These are phyloP conservation scores for Fusarium sp. DNA, from an alignment of 2,329 filamentous ascomycete genomes.

Conservation along the genomic window DNA sequence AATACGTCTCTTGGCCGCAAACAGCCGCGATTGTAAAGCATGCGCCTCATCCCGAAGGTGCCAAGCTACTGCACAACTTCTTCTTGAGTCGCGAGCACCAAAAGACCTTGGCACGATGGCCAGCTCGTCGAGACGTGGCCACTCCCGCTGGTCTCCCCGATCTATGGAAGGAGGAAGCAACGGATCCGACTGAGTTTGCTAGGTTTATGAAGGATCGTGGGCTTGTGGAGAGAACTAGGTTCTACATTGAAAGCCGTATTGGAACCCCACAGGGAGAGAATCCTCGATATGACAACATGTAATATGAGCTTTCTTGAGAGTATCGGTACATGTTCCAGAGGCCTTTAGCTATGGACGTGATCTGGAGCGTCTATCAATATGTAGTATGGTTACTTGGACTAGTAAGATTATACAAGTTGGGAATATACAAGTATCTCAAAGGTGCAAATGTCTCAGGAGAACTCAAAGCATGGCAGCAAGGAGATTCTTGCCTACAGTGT, in stretches of 20 bases:
- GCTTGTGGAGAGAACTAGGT: slow-evolving; percentile 54
- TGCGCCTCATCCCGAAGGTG: slow-evolving; percentile 61
- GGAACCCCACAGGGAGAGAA: slow-evolving; percentile 57
- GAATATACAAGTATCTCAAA: no score
- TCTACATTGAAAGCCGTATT: slow-evolving; percentile 56
- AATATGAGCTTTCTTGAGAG: background rate
- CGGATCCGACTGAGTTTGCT: slow-evolving; percentile 53
- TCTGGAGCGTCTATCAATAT: no score
- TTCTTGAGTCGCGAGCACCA: slow-evolving; percentile 57
- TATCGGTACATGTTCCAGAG: no score
- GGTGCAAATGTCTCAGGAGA: no score
- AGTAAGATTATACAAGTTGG: no score
- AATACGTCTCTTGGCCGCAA: slow-evolving; percentile 61
- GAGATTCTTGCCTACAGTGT: no score
- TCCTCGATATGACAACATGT: slow-evolving; percentile 49
- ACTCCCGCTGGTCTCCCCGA: slow-evolving; percentile 44
- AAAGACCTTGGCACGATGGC: slow-evolving; percentile 46
- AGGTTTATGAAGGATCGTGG: slow-evolving; percentile 56
- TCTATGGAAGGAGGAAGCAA: slow-evolving; percentile 37
- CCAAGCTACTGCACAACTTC: slow-evolving; percentile 62
- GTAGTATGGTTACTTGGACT: no score
- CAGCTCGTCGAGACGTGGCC: slow-evolving; percentile 50
- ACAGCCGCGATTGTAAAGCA: slow-evolving; percentile 60
- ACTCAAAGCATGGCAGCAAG: no score
- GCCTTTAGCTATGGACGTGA: no score